Conservation (phyloP, 1,139 yeast species). For the Petasospora fabianii region DNA sequence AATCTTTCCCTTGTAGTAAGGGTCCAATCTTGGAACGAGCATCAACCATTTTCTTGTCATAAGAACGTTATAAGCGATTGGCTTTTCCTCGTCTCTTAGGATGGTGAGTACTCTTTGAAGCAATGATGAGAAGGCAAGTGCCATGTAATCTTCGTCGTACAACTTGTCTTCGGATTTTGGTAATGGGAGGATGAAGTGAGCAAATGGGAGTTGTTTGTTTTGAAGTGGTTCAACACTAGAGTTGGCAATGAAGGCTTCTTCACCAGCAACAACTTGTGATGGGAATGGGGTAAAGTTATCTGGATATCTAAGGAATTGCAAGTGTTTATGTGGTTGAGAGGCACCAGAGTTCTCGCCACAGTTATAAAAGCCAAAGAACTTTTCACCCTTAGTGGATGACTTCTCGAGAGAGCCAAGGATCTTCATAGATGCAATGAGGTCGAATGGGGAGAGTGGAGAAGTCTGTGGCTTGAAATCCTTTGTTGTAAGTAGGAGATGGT, state of each 20-base stretch:
- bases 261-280: conserved; percentile 44
- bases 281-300: conserved; percentile 56
- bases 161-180: conserved; percentile 44
- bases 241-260: conserved; percentile 53
- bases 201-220: conserved; percentile 63
- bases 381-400: conserved; percentile 34
- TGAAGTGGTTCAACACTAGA: conserved; percentile 56
- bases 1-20: conserved; percentile 36
- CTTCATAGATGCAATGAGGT: conserved; percentile 55
- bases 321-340: conserved; percentile 87
- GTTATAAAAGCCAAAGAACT: conserved; percentile 79
- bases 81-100: conserved; percentile 47
- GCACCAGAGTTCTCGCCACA: conserved; percentile 89
- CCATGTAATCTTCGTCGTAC: conserved; percentile 49
- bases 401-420: conserved; percentile 42
- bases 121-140: conserved; percentile 64
- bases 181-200: conserved; percentile 73
- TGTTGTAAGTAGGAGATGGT: conserved; percentile 77
- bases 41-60: conserved; percentile 82
- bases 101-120: conserved; percentile 69
- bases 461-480: conserved; percentile 68
- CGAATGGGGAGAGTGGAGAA: conserved; percentile 65
- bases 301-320: conserved; percentile 80
- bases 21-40: conserved; percentile 71
- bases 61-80: conserved; percentile 71